Base-by-base conservation (phyloP, 2,329 filamentous ascomycete species). In the Fusarium tjaetaba region DNA sequence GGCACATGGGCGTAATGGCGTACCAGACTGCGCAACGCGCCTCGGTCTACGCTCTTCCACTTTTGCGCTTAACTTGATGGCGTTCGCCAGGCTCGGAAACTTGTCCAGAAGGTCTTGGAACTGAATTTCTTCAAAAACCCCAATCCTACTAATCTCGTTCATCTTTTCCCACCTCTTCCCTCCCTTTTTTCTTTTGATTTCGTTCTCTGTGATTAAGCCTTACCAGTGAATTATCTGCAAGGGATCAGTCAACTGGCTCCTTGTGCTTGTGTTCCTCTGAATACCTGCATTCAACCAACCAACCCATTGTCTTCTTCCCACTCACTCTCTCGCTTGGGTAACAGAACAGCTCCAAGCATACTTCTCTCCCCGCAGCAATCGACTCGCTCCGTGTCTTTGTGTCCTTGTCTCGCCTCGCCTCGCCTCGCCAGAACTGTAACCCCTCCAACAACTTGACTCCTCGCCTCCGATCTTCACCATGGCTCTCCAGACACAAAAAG, bases 401-500 rank as follows among this genome's bases (percentile, higher is more conserved):
- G 45, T 52, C 52, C 55, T 60, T 65, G 66, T 57, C 70, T 67
- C 48, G 68, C 36, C 67, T 71, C 53, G 68, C 34, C 65, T 70
- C 52, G 55, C 56, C 58, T 72, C 58, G 59, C 49, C 58, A 56
- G 41, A 42, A 59, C 62, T 67, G 66, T 61, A 48, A 65, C 68
- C 60, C 55, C 55, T 58, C 48, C 45, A 57, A 36, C 61, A 69
- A 62, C 46, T 61, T 41, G 26, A 55, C 51, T 55, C 34, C 51
- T 55, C 15, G 51, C 36, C 38, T 48, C 57, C 41, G 55, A 65
- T 52, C 57, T n/a, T 63, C 76, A 77, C 63, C 69, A 82, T 84
- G 82, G 75, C 81, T 62, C 77, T 79, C 63, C 72, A 72, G 45
- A 74, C 72, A 66, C 73, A 77, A 69, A 76, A 74, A 60, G 79